Conservation (phyloP, 2,329 filamentous ascomycete genomes). For the Fusarium buxicola region DNA sequence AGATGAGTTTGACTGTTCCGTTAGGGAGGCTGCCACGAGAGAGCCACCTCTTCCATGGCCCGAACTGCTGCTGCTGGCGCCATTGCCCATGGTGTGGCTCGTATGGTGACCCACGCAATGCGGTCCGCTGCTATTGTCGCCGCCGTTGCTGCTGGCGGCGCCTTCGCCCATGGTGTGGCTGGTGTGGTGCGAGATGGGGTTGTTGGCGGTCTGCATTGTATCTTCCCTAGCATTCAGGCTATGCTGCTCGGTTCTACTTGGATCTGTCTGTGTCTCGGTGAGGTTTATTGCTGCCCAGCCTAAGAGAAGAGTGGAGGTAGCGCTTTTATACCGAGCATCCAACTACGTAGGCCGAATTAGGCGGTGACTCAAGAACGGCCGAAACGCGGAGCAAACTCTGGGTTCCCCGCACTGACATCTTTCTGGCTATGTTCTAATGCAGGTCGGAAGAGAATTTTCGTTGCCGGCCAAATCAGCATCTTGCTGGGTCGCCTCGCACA, state of each 20-base stretch:
- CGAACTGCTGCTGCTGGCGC: constrained; percentile 32
- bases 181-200: constrained; percentile 45
- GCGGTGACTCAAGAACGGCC: constrained; percentile 14
- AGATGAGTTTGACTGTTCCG: constrained; percentile 8
- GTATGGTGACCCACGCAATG: constrained; percentile 39
- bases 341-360: no score
- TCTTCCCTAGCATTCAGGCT: constrained; percentile 32
- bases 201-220: constrained; percentile 40
- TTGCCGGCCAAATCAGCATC: no score
- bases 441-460: no score
- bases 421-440: no score
- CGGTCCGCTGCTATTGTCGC: constrained; percentile 35
- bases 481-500: no score
- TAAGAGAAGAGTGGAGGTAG: no score
- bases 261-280: no score
- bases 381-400: constrained; percentile 6
- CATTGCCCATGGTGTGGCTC: constrained; percentile 33
- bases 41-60: constrained; percentile 22
- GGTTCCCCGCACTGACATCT: no score
- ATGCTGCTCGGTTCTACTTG: not conserved
- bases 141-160: constrained; percentile 43
- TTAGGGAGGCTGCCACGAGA: constrained; percentile 38
- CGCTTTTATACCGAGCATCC: no score
- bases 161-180: constrained; percentile 46
- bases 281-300: no score